A percentile compares a stretch with the other conserved stretches of the same genome.
Conservation (phyloP, 169 alveolate genomes). For the Plasmodium gonderi region DNA sequence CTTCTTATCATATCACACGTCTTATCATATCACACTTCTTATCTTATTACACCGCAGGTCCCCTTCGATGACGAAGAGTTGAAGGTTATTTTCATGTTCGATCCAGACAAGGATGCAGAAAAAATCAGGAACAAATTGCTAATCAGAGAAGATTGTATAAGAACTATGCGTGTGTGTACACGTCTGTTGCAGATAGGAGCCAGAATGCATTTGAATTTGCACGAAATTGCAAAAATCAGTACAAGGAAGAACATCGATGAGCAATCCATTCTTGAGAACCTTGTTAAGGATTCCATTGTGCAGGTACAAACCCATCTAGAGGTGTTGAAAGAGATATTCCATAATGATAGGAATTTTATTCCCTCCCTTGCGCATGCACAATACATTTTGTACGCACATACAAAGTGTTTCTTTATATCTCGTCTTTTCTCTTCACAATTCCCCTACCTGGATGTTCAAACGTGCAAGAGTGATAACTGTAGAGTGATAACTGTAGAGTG, state of each 20-base stretch:
- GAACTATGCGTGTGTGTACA: constrained; percentile 92
- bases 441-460: too few relatives aligned
- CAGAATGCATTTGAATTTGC: constrained; percentile 87
- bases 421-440: too few relatives aligned
- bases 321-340: too few relatives aligned
- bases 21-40: not conserved
- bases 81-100: constrained; percentile 85
- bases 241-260: constrained; percentile 88
- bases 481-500: too few relatives aligned
- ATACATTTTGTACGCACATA: too few relatives aligned
- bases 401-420: too few relatives aligned
- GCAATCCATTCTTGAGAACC: constrained; percentile 89
- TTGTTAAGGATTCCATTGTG: constrained; percentile 80
- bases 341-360: too few relatives aligned
- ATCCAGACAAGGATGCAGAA: constrained; percentile 93
- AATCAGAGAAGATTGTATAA: constrained; percentile 90
- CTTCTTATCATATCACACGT: not conserved
- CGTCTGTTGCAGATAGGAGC: constrained; percentile 90
- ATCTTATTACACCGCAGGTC: constrained; percentile 53
- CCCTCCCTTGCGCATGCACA: too few relatives aligned
- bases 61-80: constrained; percentile 90
- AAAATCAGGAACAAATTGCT: constrained; percentile 86
- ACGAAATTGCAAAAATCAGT: constrained; percentile 90
- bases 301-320: too few relatives aligned
- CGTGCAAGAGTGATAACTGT: too few relatives aligned